Base-by-base conservation (phyloP, 192 early-diverging fungal species). In the Coemansia umbellata region DNA sequence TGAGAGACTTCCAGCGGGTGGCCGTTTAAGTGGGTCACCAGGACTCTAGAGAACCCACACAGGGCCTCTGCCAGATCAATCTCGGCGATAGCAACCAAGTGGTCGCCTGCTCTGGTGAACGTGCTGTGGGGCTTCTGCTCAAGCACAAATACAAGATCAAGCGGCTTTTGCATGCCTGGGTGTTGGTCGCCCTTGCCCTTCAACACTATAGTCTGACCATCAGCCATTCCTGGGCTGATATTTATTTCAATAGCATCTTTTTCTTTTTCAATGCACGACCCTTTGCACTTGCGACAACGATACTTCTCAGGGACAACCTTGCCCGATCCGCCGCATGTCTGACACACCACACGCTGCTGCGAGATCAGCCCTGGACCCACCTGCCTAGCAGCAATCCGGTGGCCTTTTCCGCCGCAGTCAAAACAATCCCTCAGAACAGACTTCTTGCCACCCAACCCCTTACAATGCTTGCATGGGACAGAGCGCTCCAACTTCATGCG, bases 151-250 rank as follows among this genome's bases (percentile, higher is more conserved):
- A 95, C 82, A 15, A 98, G 86, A 66, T 98, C 95, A 24, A 89
- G 92, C 17, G 97, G 85, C 26, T 90, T 84, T 26, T 28, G 24
- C 43, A 91, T 78, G 51, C 85, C 93, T 3, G 97, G 97, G 54
- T 84, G 82, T 64, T 98, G 95, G 72, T 99, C 97, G 44, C 87
- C 97, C 69, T 98, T 94, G 22, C 95, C 95, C 52, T 78, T 74
- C 74, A 98, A 90, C 4, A 84, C 80, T 50, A 99, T 94, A 71
- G 84, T 86, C 51, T 97, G 91, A 18, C 91, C 89, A 50, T 95
- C 80, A 24, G 53, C 62, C 92, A 95, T 95, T 26, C 97, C 97
- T 66, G 92, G 94, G 57, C 97, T 92, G 37, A 99, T 87, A 58
- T 82, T 83, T 49, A 99, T 83, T 54, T 94, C 94, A 37, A 99